These are phyloP conservation scores for Cordyceps tenuipes DNA, from an alignment of 2,329 filamentous ascomycete species.

Conservation along the genomic window DNA sequence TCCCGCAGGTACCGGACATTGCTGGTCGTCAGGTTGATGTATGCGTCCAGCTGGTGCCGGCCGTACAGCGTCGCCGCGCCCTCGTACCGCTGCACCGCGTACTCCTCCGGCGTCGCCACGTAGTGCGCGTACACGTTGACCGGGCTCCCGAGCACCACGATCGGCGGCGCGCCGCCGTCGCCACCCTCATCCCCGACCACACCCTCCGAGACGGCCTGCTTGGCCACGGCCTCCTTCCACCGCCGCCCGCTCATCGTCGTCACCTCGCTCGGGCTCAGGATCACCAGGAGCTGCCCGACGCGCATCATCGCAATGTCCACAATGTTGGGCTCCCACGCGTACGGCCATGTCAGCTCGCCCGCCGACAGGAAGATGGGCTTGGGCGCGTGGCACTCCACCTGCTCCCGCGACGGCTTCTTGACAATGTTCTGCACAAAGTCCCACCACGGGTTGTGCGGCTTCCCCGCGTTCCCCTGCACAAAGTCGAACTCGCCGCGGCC, in stretches of 20 bases:
- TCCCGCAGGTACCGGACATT: conserved; percentile 33
- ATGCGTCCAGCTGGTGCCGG: conserved; percentile 71
- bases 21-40: conserved; percentile 78
- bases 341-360: conserved; percentile 68
- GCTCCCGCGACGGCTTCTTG: conserved; percentile 59
- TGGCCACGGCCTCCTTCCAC: conserved; percentile 65
- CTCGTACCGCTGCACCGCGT: conserved; percentile 80
- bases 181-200: conserved; percentile 14
- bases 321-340: conserved; percentile 83
- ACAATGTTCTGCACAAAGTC: conserved; percentile 62
- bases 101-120: conserved; percentile 71
- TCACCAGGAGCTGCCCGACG: conserved; percentile 74
- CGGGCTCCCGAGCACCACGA: conserved; percentile 78
- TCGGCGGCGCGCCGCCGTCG: conserved; percentile 49
- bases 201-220: conserved; percentile 29
- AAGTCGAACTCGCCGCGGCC: conserved; percentile 90
- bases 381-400: conserved; percentile 65
- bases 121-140: conserved; percentile 88
- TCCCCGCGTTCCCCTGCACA: conserved; percentile 70
- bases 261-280: conserved; percentile 78
- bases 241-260: conserved; percentile 87
- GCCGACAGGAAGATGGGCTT: conserved; percentile 87
- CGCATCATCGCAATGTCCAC: conserved; percentile 82
- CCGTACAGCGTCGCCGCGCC: conserved; percentile 90
- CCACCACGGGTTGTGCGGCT: conserved; percentile 75